Evolutionary conservation across 192 early-diverging fungal species (phyloP).

Genomic region (Anaeromyces robustus): DNA sequence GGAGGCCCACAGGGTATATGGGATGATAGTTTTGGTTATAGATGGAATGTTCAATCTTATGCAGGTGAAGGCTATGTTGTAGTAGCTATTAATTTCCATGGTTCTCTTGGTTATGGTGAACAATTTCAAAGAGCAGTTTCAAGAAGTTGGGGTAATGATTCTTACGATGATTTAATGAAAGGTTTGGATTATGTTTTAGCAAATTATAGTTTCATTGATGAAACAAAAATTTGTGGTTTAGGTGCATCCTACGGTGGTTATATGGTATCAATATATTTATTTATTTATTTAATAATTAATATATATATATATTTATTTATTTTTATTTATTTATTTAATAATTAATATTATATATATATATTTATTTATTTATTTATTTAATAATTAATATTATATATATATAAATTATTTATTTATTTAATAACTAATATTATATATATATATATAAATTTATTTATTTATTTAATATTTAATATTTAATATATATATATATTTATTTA

Average conservation of each 20-base stretch:
- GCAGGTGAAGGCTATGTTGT: constrained; percentile 54
- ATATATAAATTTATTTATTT: too few species aligned
- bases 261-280: not conserved
- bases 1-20: constrained; percentile 66
- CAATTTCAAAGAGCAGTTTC: constrained; percentile 55
- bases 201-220: constrained; percentile 36
- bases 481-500: not conserved
- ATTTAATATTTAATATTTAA: too few species aligned
- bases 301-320: not conserved
- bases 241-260: constrained; percentile 69
- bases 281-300: too few species aligned
- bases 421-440: too few species aligned
- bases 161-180: constrained; percentile 58
- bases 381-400: too few species aligned
- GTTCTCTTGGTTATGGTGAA: constrained; percentile 65
- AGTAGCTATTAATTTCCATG: constrained; percentile 59
- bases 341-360: not conserved
- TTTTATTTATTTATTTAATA: not conserved
- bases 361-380: not conserved
- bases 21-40: constrained; percentile 40
- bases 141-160: constrained; percentile 59
- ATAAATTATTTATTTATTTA: too few species aligned
- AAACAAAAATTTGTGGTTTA: constrained; percentile 31
- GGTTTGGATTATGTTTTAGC: constrained; percentile 45
- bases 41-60: constrained; percentile 63